A percentile compares a stretch with the other conserved stretches of the same genome.
Conservation (phyloP, 1,284 basidiomycete genomes). For the Rhodotorula sp. region DNA sequence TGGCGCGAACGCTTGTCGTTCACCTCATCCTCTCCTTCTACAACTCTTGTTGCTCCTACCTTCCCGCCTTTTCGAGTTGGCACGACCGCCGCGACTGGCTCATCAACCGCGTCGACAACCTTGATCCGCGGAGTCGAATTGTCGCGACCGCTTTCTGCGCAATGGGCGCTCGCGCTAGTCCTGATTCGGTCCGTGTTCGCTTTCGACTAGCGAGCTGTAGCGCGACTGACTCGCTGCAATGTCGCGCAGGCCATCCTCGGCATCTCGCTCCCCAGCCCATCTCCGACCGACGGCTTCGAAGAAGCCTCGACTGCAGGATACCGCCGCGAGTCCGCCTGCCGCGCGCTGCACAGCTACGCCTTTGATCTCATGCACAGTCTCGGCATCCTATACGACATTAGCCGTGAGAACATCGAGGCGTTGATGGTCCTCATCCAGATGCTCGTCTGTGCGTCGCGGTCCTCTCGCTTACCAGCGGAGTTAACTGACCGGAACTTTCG, state of each 20-base stretch:
- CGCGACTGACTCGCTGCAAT: not conserved
- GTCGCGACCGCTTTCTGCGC: conserved; percentile 28
- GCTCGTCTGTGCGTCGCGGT: conserved; percentile 16
- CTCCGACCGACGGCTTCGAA: not conserved
- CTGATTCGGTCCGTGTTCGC: conserved; percentile 23
- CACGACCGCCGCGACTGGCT: conserved; percentile 11
- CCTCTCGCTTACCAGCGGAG: not conserved
- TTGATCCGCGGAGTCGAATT: conserved; percentile 12
- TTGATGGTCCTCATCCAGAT: conserved; percentile 21
- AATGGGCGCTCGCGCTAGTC: conserved; percentile 28
- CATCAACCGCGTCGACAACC: not conserved
- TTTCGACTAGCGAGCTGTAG: too few species aligned
- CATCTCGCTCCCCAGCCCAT: not conserved
- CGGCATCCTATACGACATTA: conserved; percentile 7
- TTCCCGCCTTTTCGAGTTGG: conserved; percentile 23
- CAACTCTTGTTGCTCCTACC: conserved; percentile 30
- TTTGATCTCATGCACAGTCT: conserved; percentile 16
- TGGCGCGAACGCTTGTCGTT: conserved; percentile 12
- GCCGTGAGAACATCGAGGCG: conserved; percentile 19
- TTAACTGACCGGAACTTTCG: too few species aligned
- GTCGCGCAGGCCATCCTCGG: conserved; percentile 24
- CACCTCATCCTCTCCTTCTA: conserved; percentile 32
- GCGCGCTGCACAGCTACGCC: conserved; percentile 9
- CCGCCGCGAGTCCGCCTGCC: conserved; percentile 25
- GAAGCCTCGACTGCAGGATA: conserved; percentile 15